These are phyloP conservation scores for Scalesia atractyloides DNA, from an alignment of 129 eudicot species.

Conservation along the genomic window DNA sequence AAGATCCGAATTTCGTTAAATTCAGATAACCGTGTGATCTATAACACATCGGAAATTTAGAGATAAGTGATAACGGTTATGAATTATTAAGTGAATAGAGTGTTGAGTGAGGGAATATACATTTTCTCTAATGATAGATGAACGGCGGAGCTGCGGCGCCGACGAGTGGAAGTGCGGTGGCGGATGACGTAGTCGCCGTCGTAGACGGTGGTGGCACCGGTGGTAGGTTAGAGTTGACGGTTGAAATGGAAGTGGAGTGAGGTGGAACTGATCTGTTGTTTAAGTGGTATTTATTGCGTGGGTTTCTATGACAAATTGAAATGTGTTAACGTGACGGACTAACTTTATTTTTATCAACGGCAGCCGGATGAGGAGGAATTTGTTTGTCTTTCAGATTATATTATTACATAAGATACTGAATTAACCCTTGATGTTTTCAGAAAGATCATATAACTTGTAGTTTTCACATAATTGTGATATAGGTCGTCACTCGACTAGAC, in stretches of 20 bases:
- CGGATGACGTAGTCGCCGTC: slow-evolving; percentile 23
- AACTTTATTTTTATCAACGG: background rate
- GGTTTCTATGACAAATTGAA: slow-evolving; percentile 10
- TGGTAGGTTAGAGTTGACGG: slow-evolving; percentile 6
- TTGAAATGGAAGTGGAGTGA: slow-evolving; percentile 28
- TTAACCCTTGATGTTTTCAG: background rate
- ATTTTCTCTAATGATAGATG: background rate
- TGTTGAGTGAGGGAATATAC: slow-evolving; percentile 23
- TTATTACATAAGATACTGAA: background rate
- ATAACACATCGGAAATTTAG: background rate
- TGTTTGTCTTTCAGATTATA: background rate
- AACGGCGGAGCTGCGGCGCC: slow-evolving; percentile 21
- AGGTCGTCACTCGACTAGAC: background rate
- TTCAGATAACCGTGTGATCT: slow-evolving; percentile 20
- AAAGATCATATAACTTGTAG: too few relatives aligned
- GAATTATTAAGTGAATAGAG: slow-evolving; percentile 1
- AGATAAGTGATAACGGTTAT: background rate
- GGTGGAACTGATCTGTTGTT: background rate
- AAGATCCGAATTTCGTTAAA: slow-evolving; percentile 20
- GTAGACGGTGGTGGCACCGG: slow-evolving; percentile 15
- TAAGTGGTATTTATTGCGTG: slow-evolving; percentile 24
- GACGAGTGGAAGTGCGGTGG: slow-evolving; percentile 20
- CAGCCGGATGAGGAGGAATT: slow-evolving; percentile 11
- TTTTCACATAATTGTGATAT: background rate
- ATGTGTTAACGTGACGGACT: background rate